Evolutionary conservation across 202 grass and related monocot genomes (phyloP).

Genomic region (Hordeum pubiflorum): DNA sequence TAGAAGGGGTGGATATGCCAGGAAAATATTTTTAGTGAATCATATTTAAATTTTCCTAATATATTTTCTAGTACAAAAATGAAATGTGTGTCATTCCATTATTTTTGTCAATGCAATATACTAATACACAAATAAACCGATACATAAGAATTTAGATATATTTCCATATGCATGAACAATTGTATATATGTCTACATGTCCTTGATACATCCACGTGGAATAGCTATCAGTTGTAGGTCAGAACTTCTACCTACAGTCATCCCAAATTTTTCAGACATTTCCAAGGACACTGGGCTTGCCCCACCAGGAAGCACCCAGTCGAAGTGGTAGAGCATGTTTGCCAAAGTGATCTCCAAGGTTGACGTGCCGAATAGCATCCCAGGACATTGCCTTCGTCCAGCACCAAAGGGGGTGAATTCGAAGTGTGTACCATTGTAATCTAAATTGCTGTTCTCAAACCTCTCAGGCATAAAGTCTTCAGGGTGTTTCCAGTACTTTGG

Average conservation of each 20-base stretch:
- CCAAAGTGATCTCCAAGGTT: not conserved
- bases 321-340: not conserved
- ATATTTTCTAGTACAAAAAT: too few species aligned
- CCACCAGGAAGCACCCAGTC: not conserved
- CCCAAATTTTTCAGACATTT: not conserved
- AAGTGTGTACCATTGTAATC: not conserved
- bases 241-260: not conserved
- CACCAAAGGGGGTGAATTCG: conserved; percentile 15
- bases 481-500: not conserved
- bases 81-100: too few species aligned
- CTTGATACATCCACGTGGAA: not conserved
- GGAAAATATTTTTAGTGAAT: too few species aligned
- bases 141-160: too few species aligned
- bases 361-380: not conserved
- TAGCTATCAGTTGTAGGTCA: not conserved
- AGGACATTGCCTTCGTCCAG: not conserved
- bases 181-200: too few species aligned
- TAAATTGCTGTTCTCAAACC: not conserved
- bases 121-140: too few species aligned
- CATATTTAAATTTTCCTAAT: too few species aligned
- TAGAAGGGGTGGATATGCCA: too few species aligned
- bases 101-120: too few species aligned
- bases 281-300: not conserved
- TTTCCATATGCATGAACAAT: too few species aligned
- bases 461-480: not conserved